A percentile compares a stretch with the other conserved stretches of the same genome.
Evolutionary conservation across 345 rosid genomes (phyloP).

Genomic region (Brassica carinata): DNA sequence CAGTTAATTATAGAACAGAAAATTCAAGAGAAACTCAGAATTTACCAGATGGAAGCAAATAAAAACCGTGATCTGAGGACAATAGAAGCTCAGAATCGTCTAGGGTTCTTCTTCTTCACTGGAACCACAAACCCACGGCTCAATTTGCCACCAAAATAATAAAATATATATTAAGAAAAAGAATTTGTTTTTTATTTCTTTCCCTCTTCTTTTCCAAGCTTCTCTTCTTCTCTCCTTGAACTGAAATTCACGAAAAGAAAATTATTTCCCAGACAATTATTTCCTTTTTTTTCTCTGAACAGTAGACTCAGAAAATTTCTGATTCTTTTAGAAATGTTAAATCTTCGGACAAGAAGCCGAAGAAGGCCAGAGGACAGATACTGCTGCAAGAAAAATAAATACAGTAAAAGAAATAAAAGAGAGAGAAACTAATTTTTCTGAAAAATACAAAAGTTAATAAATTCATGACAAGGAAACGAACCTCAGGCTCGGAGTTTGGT

Average conservation of each 20-base stretch:
- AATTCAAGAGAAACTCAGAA: not conserved
- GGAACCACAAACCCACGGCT: conserved; percentile 24
- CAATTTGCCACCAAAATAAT: conserved; percentile 24
- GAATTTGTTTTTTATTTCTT: not conserved
- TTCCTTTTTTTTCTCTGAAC: not conserved
- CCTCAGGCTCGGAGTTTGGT: conserved; percentile 41
- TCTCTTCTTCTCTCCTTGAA: conserved; percentile 23
- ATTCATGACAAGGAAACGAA: conserved; percentile 14
- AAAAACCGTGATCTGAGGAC: conserved; percentile 42
- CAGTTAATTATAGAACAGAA: not conserved
- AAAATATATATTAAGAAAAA: not conserved
- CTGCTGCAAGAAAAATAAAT: conserved; percentile 12
- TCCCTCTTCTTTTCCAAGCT: conserved; percentile 16
- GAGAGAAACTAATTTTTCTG: not conserved
- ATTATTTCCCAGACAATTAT: not conserved
- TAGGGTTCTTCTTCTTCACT: conserved; percentile 45
- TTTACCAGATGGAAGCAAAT: not conserved
- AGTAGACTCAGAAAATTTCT: conserved; percentile 11
- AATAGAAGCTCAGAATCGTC: conserved; percentile 25
- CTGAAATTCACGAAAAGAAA: not conserved
- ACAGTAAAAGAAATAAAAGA: conserved; percentile 7
- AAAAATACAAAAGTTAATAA: not conserved
- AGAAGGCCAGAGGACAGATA: conserved; percentile 45
- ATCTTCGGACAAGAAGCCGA: conserved; percentile 42
- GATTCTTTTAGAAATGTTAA: not conserved